Evolutionary conservation across 1,284 basidiomycete genomes (phyloP), one percentile per base, ranked within the genome.

Genomic region (Heliocybe sulcata): DNA sequence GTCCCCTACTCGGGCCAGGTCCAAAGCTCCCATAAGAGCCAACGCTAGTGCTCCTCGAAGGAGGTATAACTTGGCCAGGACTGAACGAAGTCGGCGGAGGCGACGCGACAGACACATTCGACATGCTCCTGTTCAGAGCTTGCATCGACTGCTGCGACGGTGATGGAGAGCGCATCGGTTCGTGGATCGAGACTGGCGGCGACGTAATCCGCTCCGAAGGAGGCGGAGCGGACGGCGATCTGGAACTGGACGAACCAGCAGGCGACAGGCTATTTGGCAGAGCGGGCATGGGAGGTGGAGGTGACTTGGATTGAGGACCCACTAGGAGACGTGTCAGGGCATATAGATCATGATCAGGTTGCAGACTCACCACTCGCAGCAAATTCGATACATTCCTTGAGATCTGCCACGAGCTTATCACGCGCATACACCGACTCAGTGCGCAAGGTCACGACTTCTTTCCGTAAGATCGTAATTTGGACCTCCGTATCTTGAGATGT

Each of bases 371-470:
- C 69, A 45, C 78, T 79, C 33, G 77, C 72, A 29, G 92, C 90
- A 67, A 93, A 92, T 25, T 89, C 85, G 58, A 92, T 89, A 64
- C 92, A 95, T 31, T 93, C 92, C 47, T 75, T 77, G 67, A 98
- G 83, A 63, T 92, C 89, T n/a, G 74, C 68, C 45, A 92, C 69
- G 64, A 94, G 77, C 55, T 75, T 73, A 61, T 92, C 82, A 58
- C 92, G 82, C 23, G 77, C 73, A 35, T 82, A 73, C 31, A 72
- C 72, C 2, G 88, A 88, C 55, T 85, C 79, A 16, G 81, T 74
- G 59, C 87, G 80, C 22, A 98, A 66, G 35, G 78, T 75, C 56
- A 99, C 71, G 9, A 79, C 85, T 69, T 98, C 97, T 72, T 95
- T 97, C 60, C 85, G 79, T 85, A 99, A 87, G 58, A 99, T 85